Evolutionary conservation across 1,284 basidiomycete genomes (phyloP), one percentile per base, ranked within the genome.

Genomic region (Pyrrhoderma lamaoense): DNA sequence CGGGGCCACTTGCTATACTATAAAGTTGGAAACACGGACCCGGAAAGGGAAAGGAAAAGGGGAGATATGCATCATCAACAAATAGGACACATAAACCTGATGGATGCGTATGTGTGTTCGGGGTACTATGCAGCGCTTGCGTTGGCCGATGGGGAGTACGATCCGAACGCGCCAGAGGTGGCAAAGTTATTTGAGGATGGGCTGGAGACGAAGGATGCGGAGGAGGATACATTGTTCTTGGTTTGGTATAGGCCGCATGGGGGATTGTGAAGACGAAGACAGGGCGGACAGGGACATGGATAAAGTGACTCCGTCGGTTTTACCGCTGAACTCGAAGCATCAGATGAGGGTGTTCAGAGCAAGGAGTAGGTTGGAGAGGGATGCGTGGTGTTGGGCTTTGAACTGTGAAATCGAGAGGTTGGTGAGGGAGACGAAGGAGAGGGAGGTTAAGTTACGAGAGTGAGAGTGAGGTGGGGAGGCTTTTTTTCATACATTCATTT

Each of bases 301-400:
- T 40, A 8, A n/a, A 40, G 16, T n/a, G n/a, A 40, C 7, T 16
- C 53, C 49, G 16, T 54, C 31, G 64, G 55, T 78, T 3, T 87
- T 85, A 4, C 60, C 72, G 19, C 65, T 91, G 42, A 76, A 76
- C 9, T 71, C 75, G 43, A 83, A 83, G 62, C 71, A 80, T 55
- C 84, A 83, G 61, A 60, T 81, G 53, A 62, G 78, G 18, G 75
- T 90, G 3, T 85, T 88, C 60, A 77, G 82, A 52, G 83, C 87
- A 44, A 72, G 90, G 62, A 89, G 80, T 64, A 81, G 79, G 62
- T 67, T 92, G 42, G 91, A 93, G 65, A 71, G 90, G 23, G 90
- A 93, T 64, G 74, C 84, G 21, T 93, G 90, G 91, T 89, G 89
- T 61, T 91, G 86, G 80, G 87, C 86, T 14, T 67, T 93, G 58